phyloP scores from a whole-genome alignment of 1,139 yeast genomes.

The Nadsonia starkeyi-henricii region DNA sequence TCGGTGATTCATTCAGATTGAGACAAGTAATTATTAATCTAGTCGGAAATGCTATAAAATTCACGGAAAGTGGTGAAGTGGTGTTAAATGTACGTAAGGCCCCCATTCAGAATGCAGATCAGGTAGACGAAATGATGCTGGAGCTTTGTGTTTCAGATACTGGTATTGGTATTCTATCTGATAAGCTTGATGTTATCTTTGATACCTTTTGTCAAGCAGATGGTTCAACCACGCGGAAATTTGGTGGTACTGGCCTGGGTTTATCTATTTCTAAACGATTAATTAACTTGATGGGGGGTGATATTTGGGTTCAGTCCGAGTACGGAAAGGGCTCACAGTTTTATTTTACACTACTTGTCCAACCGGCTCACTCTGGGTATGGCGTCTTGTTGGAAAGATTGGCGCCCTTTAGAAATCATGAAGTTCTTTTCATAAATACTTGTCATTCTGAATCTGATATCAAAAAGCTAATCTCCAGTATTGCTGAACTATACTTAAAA shows the following conservation, averaged over 20 bases:
- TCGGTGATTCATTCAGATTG: constrained; percentile 77
- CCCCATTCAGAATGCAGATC: constrained; percentile 25
- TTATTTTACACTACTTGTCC: constrained; percentile 63
- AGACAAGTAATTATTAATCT: constrained; percentile 72
- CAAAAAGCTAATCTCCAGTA: constrained; percentile 36
- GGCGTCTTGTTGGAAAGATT: constrained; percentile 54
- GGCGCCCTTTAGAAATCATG: constrained; percentile 59
- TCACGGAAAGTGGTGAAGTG: constrained; percentile 70
- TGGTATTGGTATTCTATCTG: constrained; percentile 78
- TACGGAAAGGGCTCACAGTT: constrained; percentile 77
- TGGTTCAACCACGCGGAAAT: constrained; percentile 81
- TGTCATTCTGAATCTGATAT: constrained; percentile 42
- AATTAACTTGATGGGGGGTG: constrained; percentile 80
- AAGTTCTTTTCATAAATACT: constrained; percentile 54
- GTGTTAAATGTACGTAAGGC: constrained; percentile 29
- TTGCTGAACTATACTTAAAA: constrained; percentile 29
- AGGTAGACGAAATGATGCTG: constrained; percentile 45
- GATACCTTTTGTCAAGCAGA: constrained; percentile 89
- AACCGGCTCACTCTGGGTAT: constrained; percentile 55
- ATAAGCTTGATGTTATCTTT: constrained; percentile 67
- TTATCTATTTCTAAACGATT: constrained; percentile 75
- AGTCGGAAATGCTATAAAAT: constrained; percentile 81
- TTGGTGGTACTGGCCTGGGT: constrained; percentile 86
- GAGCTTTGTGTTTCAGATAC: constrained; percentile 83
- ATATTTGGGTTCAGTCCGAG: constrained; percentile 73